phyloP scores from a whole-genome alignment of 2,329 filamentous ascomycete species.

The Cytospora paraplurivora region DNA sequence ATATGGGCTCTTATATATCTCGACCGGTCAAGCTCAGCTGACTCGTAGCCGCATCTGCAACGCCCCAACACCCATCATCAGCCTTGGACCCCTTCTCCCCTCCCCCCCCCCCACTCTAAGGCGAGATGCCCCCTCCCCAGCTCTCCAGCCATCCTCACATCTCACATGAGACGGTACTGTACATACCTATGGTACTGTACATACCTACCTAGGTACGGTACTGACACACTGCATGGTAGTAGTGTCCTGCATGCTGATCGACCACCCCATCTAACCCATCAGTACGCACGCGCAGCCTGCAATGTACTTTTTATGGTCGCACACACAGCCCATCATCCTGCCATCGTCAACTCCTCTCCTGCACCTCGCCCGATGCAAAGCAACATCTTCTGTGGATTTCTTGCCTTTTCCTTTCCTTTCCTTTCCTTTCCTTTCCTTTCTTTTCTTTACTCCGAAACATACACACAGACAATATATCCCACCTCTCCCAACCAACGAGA shows the following conservation, averaged over 20 bases:
- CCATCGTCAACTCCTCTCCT: not conserved
- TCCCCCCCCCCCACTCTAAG: too few relatives aligned
- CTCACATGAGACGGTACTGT: too few relatives aligned
- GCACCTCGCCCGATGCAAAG: not conserved
- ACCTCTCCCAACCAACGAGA: not conserved
- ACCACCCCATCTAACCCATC: not conserved
- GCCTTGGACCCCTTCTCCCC: not conserved
- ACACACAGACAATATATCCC: not conserved
- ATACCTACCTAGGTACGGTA: not conserved
- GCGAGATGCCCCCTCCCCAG: not conserved
- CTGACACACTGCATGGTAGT: not conserved
- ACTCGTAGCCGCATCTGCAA: not conserved
- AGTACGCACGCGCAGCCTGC: too few relatives aligned
- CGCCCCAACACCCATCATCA: not conserved
- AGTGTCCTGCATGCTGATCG: not conserved
- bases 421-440: too few relatives aligned
- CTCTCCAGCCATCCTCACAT: not conserved
- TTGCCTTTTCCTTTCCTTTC: too few relatives aligned
- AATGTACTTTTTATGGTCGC: constrained; percentile 6
- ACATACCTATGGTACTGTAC: not conserved
- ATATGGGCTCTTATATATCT: not conserved
- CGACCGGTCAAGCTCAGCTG: not conserved
- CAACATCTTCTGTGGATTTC: too few relatives aligned
- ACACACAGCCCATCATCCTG: too few relatives aligned
- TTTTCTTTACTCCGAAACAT: constrained; percentile 4